Base-by-base conservation (phyloP, 768 basidiomycete genomes). In the Gautieria morchelliformis region DNA sequence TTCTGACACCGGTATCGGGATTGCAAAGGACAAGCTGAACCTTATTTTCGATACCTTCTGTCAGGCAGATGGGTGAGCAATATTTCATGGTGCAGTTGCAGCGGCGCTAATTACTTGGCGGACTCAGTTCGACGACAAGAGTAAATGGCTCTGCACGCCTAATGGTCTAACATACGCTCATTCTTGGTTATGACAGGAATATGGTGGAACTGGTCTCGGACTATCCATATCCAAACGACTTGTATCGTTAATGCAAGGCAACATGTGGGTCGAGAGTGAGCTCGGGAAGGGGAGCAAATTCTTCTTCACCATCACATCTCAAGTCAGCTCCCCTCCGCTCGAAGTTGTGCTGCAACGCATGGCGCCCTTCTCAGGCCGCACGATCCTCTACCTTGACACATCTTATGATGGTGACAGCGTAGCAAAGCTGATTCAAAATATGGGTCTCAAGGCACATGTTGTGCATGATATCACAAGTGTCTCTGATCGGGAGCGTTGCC, bases 21-120 rank as follows among this genome's bases (percentile, higher is more conserved):
- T 99, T 68, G 93, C 95, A 56, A 93, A 93, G 68, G 96, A 98
- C 70, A 98, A 98, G 75, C 74, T 98, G 62, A 95, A 94, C 66
- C 76, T 98, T 66, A 98, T 98, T 68, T 99, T 98, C 72, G 96
- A 99, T 67, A 98, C 96, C 1, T 99, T 99, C 73, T 93, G 91
- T 63, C 96, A 98, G 68, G 96, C 96, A 0, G 96, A 98, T 75
- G 96, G 96, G 59, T 65, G 45, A 60, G 63, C 49, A 20, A 33
- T 20, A 7, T 33, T 24, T n/a, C 14, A n/a, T 33, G 30, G 22
- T 40, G 15, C 20, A 5, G 5, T 39, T 2, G 15, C 14, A 3
- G 20, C 42, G 14, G 14, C 19, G 42, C 42, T 44, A 9, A 22
- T 22, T 40, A 37, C 5, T n/a, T 37, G 35, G 14, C 17, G 24